A percentile compares a stretch with the other conserved stretches of the same genome.
Conservation (phyloP, 2,329 filamentous ascomycete species). For the Fusarium humuli region DNA sequence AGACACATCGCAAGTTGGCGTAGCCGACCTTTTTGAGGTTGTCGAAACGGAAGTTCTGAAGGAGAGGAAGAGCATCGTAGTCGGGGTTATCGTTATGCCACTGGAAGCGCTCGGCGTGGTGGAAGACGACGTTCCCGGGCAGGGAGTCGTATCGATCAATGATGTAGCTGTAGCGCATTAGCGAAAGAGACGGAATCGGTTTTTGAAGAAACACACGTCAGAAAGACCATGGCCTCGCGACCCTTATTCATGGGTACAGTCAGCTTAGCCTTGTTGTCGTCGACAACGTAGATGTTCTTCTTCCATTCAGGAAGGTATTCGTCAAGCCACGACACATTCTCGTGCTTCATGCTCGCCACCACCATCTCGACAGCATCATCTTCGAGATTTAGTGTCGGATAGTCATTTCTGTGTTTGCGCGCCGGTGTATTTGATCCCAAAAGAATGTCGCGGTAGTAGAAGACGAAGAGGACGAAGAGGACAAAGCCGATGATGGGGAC, state of each 20-base stretch:
- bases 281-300: constrained; percentile 66
- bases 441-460: constrained; percentile 44
- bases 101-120: constrained; percentile 61
- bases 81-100: constrained; percentile 67
- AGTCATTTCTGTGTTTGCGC: constrained; percentile 29
- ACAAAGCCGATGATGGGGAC: constrained; percentile 44
- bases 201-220: constrained; percentile 52
- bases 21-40: constrained; percentile 67
- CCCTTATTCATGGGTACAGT: constrained; percentile 64
- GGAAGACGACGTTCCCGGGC: constrained; percentile 59
- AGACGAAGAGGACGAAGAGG: constrained; percentile 41
- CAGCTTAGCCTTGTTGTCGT: constrained; percentile 59
- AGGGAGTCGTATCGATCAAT: constrained; percentile 62
- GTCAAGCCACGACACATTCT: constrained; percentile 56
- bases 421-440: constrained; percentile 30
- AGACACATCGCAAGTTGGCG: constrained; percentile 70
- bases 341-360: constrained; percentile 50
- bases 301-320: constrained; percentile 59
- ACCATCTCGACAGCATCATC: constrained; percentile 51
- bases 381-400: constrained; percentile 34
- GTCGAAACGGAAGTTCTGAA: constrained; percentile 61
- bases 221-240: constrained; percentile 65
- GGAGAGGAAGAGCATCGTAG: constrained; percentile 64
- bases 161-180: constrained; percentile 54
- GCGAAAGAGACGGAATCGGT: neutral